A percentile compares a stretch with the other conserved stretches of the same genome.
Conservation (phyloP, 257 asterid genomes). For the Gentiana straminea region DNA sequence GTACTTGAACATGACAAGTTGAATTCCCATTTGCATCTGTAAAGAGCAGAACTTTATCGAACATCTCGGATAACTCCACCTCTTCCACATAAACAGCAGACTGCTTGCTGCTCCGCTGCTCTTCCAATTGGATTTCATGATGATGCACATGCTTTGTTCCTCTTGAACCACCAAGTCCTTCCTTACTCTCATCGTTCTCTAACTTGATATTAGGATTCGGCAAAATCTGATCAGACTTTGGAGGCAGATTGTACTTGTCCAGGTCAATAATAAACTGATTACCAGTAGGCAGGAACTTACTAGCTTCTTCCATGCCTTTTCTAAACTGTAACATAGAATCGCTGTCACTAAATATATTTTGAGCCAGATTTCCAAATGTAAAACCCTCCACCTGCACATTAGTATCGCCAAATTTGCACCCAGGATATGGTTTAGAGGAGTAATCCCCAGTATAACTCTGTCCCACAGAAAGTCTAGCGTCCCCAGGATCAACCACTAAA, state of each 20-base stretch:
- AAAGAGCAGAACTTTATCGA: slow-evolving; percentile 71
- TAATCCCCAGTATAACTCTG: slow-evolving; percentile 27
- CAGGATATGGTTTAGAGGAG: slow-evolving; percentile 23
- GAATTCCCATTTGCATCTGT: slow-evolving; percentile 27
- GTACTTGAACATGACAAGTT: slow-evolving; percentile 5
- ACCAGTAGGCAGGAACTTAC: slow-evolving; percentile 56
- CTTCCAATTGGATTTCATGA: slow-evolving; percentile 43
- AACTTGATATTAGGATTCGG: slow-evolving; percentile 30
- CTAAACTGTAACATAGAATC: slow-evolving; percentile 75
- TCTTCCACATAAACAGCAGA: slow-evolving; percentile 61
- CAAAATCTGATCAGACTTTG: slow-evolving; percentile 39
- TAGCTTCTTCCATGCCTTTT: slow-evolving; percentile 95
- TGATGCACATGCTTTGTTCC: slow-evolving; percentile 71
- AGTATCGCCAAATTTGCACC: slow-evolving; percentile 15
- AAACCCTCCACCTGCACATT: slow-evolving; percentile 26
- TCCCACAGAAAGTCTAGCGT: slow-evolving; percentile 18
- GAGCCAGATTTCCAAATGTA: slow-evolving; percentile 21
- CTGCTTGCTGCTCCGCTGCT: slow-evolving; percentile 79
- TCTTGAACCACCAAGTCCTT: slow-evolving; percentile 24
- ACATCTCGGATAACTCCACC: slow-evolving; percentile 66
- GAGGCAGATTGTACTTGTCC: slow-evolving; percentile 62
- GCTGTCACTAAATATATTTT: slow-evolving; percentile 39
- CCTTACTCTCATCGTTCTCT: slow-evolving; percentile 39
- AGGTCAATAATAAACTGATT: slow-evolving; percentile 60
- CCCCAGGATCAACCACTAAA: slow-evolving; percentile 49